Evolutionary conservation across 2,329 filamentous ascomycete genomes (phyloP).

Genomic region (Pseudogymnoascus sp.): DNA sequence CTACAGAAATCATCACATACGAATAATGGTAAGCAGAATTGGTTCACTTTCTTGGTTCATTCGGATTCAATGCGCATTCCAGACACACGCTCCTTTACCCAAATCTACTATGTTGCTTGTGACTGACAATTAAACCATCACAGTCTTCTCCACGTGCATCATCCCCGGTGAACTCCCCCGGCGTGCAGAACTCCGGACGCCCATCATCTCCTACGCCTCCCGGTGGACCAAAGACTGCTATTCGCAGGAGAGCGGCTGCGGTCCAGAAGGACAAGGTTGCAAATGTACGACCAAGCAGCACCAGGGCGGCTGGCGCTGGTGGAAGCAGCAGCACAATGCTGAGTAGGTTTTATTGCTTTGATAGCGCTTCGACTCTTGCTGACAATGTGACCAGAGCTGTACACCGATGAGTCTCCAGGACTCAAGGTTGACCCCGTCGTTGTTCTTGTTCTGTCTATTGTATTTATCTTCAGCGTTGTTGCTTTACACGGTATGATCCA

Average conservation of each 20-base stretch:
- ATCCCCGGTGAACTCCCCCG: slow-evolving; percentile 48
- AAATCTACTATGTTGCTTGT: not conserved
- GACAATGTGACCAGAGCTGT: slow-evolving; percentile 54
- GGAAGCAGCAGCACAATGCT: slow-evolving; percentile 98
- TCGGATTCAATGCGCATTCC: not conserved
- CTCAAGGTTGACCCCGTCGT: slow-evolving; percentile 97
- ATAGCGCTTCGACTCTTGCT: slow-evolving; percentile 1
- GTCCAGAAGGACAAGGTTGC: slow-evolving; percentile 97
- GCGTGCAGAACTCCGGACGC: slow-evolving; percentile 59
- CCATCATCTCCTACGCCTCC: slow-evolving; percentile 82
- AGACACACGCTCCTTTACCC: not conserved
- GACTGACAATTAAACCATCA: not conserved
- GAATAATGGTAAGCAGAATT: slow-evolving; percentile 5
- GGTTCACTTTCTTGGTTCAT: not conserved
- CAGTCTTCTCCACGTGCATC: slow-evolving; percentile 36
- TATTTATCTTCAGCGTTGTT: slow-evolving; percentile 98
- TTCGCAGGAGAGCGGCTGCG: slow-evolving; percentile 88
- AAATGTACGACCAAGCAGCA: slow-evolving; percentile 87
- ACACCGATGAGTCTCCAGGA: slow-evolving; percentile 96
- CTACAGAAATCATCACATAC: not conserved
- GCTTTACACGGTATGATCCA: slow-evolving; percentile 78
- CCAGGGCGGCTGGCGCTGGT: slow-evolving; percentile 84
- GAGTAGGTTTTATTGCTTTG: slow-evolving; percentile 51
- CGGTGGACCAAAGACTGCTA: slow-evolving; percentile 88
- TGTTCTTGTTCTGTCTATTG: slow-evolving; percentile 88